Base-by-base conservation (phyloP, 2,329 filamentous ascomycete genomes). In the Hypoxylon sp. region DNA sequence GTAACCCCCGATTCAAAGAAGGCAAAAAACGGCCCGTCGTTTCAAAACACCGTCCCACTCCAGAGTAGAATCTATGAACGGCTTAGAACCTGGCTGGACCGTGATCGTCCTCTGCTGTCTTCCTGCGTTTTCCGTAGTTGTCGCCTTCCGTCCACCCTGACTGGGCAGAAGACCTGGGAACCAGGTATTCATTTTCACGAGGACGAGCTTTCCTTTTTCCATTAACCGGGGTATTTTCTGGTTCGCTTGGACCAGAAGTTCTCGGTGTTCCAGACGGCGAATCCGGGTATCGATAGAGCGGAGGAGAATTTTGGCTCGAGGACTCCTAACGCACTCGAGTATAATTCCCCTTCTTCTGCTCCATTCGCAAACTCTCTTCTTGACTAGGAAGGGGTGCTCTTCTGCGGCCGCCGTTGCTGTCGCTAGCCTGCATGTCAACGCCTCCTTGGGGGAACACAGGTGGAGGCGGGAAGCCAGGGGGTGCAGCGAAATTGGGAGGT, bases 311-410 rank as follows among this genome's bases (percentile, higher is more conserved):
- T 23, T 23, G 25, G 14, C 46, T 36, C 36, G 43, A 59, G 30
- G 48, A 30, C 14, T 41, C 19, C 74, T 84, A 87, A 51, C 84
- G 80, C 25, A 82, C 77, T 53, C 86, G 79, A 14, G 87, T 90
- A 74, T 89, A 90, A 69, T 89, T 84, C 2, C 88, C 88, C 59
- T 83, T 83, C 61, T 86, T 86, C 83, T 95, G 93, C 79, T 95
- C 92, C 78, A 91, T 88, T 72, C 90, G 87, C 73, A 97, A 80
- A 73, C 92, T 94, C 77, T 96, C 93, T 76, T 92, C 89, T 80
- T 97, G 93, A 76, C 92, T 94, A 0, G 93, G 93, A 46, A 97
- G 80, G 7, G 92, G 93, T 5, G 87, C 92, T 67, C 91, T 85
- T 17, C 89, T 78, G 49, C 77, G 77, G 21, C 78, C 81, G 4